Evolutionary conservation across 2,329 filamentous ascomycete species (phyloP), one percentile per base, ranked within the genome.

Genomic region (Phialophora chinensis): DNA sequence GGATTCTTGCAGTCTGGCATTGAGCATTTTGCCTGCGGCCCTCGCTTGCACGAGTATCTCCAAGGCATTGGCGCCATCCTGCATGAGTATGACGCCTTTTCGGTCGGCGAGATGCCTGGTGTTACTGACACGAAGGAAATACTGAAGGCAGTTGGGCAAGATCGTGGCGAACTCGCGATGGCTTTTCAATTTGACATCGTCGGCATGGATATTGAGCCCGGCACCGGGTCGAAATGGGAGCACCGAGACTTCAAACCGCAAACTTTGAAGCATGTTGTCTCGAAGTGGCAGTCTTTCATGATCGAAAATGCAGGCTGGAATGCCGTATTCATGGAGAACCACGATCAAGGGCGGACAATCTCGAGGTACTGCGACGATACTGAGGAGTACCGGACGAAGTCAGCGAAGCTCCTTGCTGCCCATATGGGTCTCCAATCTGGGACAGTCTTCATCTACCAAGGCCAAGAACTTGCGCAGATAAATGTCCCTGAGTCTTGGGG

Each of bases 261-360:
- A 0, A 76, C 82, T 23, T 67, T 88, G 64, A 85, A 86, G 71
- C 71, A 75, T 12, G 80, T 83, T 6, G 76, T 87, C 2, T 73
- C 76, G 17, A 80, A 80, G 60, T 86, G 83, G 69, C 86, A 88
- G 74, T 77, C 75, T 44, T 81, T 87, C 53, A 82, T 86, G 62
- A 70, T 68, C 1, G 84, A 87, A 60, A 82, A 66, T 23, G 74
- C 75, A 62, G 77, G 80, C 8, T 87, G 86, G 86, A 86, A 84
- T 0, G 87, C 86, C 0, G 80, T 84, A 0, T 90, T 88, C 72
- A 81, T 85, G 63, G 87, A 90, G 72, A 89, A 89, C 71, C 87
- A 90, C 74, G 87, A 90, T 73, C 83, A 87, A 64, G 82, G 83
- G 1, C 81, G 87, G 0, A 83, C 82, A 1, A 77, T 88, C 3